Base-by-base conservation (phyloP, 139 green algal genomes). In the Klebsormidium nitens region DNA sequence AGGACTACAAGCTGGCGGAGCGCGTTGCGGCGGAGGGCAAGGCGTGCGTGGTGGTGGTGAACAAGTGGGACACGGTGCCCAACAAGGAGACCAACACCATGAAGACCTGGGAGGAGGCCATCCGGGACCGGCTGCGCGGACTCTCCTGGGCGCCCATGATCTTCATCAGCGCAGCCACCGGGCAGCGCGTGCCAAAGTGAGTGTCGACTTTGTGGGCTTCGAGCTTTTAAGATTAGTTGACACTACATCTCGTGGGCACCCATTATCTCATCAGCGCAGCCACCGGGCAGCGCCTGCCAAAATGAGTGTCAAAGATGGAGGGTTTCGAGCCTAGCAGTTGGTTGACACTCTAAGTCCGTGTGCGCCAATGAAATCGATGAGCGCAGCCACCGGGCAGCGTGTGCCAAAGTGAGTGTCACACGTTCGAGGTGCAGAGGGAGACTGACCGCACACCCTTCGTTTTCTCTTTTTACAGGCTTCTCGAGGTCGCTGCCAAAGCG, bases 41-140 rank as follows among this genome's bases (percentile, higher is more conserved):
- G 36, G 92, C 89, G 4, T 89, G 89, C 60, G 89, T 98, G 62
- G 66, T 98, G 5, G 90, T 93, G 1, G 83, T 96, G 14, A 98
- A 98, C 85, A 98, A 98, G 83, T 98, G 92, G 93, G 93, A 98
- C 77, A 76, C 80, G 1, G 77, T 97, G 39, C 58, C 81, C 0
- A 52, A 83, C 31, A 89, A 90, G 60, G 79, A 81, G 34, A 66
- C 67, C 46, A 69, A 61, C 49, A 86, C 79, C 39, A 79, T 85
- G 38, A 62, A 73, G 17, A 35, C 66, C 23, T 85, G 82, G 70
- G 52, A 78, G 49, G 79, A 86, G 71, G 82, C 90, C 48, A 63
- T 95, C 26, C 80, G 82, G 19, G 76, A 72, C 44, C 83, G 93
- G 73, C 83, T 98, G 76, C 76, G 93, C 1, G 76, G 60, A 11